phyloP scores from a whole-genome alignment of 306 rosid genomes.

The Geum urbanum region DNA sequence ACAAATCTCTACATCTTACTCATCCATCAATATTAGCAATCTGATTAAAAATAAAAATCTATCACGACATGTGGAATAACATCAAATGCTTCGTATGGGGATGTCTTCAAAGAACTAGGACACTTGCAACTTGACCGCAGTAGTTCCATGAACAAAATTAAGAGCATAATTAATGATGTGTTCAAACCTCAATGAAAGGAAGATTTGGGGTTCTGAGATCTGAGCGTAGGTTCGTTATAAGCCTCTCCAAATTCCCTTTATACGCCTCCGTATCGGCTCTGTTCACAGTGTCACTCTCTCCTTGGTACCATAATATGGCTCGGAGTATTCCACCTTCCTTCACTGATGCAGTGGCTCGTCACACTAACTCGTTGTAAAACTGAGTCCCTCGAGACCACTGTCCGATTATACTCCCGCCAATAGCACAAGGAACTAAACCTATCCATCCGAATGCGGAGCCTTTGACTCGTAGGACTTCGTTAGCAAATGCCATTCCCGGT shows the following conservation, averaged over 20 bases:
- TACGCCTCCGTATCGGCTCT: slow-evolving; percentile 38
- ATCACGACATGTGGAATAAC: no score
- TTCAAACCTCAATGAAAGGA: slow-evolving; percentile 60
- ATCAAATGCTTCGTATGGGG: no score
- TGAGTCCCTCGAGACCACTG: slow-evolving; percentile 45
- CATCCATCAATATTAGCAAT: no score
- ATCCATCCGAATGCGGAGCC: neutral
- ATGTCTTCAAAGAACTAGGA: no score
- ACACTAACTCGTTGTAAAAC: slow-evolving; percentile 36
- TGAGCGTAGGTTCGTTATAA: slow-evolving; percentile 34
- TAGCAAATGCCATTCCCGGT: slow-evolving; percentile 59
- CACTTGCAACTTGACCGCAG: no score
- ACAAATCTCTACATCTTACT: neutral
- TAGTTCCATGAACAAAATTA: no score
- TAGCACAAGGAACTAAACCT: slow-evolving; percentile 67
- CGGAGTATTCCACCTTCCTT: slow-evolving; percentile 28
- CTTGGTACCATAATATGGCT: slow-evolving; percentile 61
- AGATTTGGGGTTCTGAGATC: slow-evolving; percentile 45
- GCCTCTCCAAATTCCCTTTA: slow-evolving; percentile 31
- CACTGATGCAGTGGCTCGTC: slow-evolving; percentile 27
- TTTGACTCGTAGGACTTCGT: slow-evolving; percentile 27
- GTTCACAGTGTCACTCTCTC: slow-evolving; percentile 54
- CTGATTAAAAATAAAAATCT: no score
- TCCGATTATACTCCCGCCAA: slow-evolving; percentile 47
- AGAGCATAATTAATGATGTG: no score